Percentiles rank a stretch among this genome's conserved stretches.
Conservation (phyloP, 176 grass and related monocot genomes). For the Avena eriantha region DNA sequence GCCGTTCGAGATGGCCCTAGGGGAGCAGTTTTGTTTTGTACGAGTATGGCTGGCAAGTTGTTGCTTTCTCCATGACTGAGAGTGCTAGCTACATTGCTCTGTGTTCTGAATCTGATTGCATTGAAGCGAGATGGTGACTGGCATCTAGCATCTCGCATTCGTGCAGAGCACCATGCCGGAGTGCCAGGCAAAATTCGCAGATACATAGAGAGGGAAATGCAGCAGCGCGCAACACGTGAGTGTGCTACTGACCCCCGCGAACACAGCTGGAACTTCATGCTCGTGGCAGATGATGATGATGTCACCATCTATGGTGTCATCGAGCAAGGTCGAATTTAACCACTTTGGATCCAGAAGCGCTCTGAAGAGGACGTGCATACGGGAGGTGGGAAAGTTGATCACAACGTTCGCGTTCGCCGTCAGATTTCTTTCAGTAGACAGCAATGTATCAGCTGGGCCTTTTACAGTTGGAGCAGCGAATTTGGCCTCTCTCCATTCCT, state of each 20-base stretch:
- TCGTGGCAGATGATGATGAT: background rate
- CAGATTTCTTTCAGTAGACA: background rate
- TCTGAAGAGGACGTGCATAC: background rate
- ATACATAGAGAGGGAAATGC: background rate
- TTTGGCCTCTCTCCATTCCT: background rate
- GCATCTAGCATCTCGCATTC: background rate
- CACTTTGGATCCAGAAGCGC: background rate
- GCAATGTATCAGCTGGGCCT: background rate
- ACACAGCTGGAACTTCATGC: background rate
- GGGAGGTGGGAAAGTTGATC: background rate
- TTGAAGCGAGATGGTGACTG: background rate
- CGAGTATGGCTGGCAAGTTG: background rate
- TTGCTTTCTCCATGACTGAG: background rate
- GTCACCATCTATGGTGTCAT: background rate
- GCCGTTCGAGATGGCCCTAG: too few species aligned
- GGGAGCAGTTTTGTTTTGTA: background rate
- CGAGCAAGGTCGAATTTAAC: slow-evolving; percentile 8
- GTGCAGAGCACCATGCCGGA: background rate
- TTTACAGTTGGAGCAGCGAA: background rate
- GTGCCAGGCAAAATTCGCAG: background rate
- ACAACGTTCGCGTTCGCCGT: background rate
- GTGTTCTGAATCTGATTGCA: background rate
- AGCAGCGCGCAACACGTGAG: too few species aligned
- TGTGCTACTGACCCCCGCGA: background rate
- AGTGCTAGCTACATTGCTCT: background rate